Conservation (phyloP, 148 eudicot species). For the Vaccinium macrocarpon region DNA sequence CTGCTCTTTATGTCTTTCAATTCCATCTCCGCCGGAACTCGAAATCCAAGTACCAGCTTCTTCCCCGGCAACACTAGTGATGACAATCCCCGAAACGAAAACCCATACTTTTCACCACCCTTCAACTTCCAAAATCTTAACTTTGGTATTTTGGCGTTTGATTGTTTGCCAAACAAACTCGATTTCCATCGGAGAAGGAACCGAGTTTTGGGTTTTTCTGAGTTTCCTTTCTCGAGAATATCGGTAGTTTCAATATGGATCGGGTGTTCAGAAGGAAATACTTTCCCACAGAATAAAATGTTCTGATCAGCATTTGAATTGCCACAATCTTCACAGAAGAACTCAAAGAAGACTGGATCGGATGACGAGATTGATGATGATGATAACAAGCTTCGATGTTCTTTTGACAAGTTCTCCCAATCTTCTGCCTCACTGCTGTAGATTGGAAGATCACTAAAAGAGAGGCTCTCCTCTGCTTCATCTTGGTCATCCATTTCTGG, state of each 20-base stretch:
- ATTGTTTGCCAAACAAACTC: background rate
- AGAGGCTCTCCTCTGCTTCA: constrained; percentile 28
- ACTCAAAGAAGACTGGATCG: constrained; percentile 30
- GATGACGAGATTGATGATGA: constrained; percentile 1
- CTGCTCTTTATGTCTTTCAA: constrained; percentile 11
- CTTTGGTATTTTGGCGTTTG: no score
- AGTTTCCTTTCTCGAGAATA: background rate
- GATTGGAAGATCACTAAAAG: constrained; percentile 29
- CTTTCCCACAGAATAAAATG: constrained; percentile 17
- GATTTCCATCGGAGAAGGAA: background rate
- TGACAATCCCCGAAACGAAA: background rate
- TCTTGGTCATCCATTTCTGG: background rate
- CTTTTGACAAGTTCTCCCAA: background rate
- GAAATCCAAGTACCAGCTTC: constrained; percentile 3
- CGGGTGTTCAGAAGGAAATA: background rate
- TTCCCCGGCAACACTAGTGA: background rate
- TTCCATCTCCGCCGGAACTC: constrained; percentile 15
- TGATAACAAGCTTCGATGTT: constrained; percentile 4
- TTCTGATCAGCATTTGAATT: constrained; percentile 1
- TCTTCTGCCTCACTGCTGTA: constrained; percentile 3
- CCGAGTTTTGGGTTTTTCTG: background rate
- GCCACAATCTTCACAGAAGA: constrained; percentile 24
- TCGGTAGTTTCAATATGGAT: background rate
- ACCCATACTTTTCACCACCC: background rate
- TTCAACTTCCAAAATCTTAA: background rate